Conservation (phyloP, 768 basidiomycete genomes). For the Tulasnella calospora region DNA sequence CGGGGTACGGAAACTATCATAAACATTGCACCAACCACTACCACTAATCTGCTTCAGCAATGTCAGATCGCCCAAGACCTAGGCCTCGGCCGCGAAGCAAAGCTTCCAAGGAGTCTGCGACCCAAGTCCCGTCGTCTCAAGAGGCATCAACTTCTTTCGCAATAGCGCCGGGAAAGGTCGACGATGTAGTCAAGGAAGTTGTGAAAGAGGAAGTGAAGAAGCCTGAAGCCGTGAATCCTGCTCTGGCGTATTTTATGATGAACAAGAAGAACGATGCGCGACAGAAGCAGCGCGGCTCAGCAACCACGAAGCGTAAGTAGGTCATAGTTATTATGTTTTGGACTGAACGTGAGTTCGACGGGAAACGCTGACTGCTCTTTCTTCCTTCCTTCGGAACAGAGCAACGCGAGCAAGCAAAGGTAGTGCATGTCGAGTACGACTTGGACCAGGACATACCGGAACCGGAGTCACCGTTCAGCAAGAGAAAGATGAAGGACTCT, state of each 20-base stretch:
- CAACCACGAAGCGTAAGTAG: background rate
- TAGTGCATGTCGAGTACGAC: background rate
- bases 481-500: slow-evolving; percentile 7
- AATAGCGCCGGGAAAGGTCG: background rate
- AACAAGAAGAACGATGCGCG: slow-evolving; percentile 5
- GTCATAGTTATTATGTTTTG: background rate
- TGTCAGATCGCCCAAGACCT: slow-evolving; percentile 1
- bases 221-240: background rate
- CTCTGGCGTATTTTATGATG: background rate
- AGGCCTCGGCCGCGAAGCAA: background rate
- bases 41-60: background rate
- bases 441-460: background rate
- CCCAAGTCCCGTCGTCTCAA: background rate
- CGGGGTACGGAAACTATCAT: background rate
- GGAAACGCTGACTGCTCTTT: background rate
- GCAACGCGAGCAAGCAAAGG: background rate
- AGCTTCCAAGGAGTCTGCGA: background rate
- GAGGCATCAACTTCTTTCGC: background rate
- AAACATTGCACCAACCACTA: background rate
- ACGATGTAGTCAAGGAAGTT: background rate
- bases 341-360: background rate
- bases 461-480: slow-evolving; percentile 1
- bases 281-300: background rate
- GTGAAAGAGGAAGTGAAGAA: background rate
- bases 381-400: background rate